These are phyloP conservation scores for Bidens hawaiensis DNA, from an alignment of 140 eudicot genomes.

Conservation along the genomic window DNA sequence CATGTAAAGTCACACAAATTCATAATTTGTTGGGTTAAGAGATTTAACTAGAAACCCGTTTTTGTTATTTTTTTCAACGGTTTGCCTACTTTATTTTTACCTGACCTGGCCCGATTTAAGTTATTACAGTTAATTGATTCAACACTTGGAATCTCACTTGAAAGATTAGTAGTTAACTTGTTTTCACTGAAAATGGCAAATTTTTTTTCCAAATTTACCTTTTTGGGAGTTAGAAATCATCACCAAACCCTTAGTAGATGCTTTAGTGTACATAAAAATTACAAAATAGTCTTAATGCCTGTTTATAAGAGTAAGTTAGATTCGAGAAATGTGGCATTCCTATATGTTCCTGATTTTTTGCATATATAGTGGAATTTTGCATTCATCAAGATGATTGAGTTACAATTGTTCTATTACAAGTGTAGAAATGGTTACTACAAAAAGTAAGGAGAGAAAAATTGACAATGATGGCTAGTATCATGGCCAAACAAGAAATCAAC, in stretches of 20 bases:
- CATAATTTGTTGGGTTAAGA: not conserved
- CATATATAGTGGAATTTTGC: too few species aligned
- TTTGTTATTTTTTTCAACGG: not conserved
- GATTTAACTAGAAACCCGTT: not conserved
- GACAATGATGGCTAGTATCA: not conserved
- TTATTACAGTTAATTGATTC: not conserved
- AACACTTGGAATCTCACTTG: not conserved
- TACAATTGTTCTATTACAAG: not conserved
- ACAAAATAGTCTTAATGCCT: not conserved
- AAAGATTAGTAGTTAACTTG: too few species aligned
- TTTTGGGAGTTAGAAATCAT: not conserved
- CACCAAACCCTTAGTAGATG: too few species aligned
- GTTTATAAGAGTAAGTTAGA: not conserved
- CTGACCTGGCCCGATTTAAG: not conserved
- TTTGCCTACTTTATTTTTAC: not conserved
- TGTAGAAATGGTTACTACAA: not conserved
- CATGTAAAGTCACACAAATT: too few species aligned
- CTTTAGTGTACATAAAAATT: too few species aligned
- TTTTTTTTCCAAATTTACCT: too few species aligned
- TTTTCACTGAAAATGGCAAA: not conserved
- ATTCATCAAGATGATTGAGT: too few species aligned
- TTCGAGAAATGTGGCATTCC: not conserved
- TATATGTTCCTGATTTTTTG: too few species aligned
- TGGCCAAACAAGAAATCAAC: too few species aligned
- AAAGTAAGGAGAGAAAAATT: not conserved